Conservation (phyloP, 2,329 filamentous ascomycete species). For the Fulvia fulva region DNA sequence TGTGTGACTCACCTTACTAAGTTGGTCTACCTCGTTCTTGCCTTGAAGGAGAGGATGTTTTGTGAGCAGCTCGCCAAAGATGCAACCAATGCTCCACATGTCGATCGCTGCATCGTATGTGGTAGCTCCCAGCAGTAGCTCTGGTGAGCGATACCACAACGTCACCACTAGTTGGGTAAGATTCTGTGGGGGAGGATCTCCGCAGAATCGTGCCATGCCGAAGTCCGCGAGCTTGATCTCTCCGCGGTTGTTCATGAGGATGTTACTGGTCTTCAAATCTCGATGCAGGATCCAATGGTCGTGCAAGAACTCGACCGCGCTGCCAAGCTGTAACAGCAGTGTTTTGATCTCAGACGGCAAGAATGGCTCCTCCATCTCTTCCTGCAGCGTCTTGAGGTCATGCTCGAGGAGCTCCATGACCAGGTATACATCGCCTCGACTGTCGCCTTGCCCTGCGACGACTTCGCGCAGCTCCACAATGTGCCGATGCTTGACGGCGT, state of each 20-base stretch:
- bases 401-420: conserved; percentile 98
- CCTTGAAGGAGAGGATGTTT: conserved; percentile 81
- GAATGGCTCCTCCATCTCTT: conserved; percentile 93
- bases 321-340: conserved; percentile 74
- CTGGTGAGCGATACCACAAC: conserved; percentile 91
- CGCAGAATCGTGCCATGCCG: conserved; percentile 90
- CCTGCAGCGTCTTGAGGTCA: conserved; percentile 87
- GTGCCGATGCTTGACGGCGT: conserved; percentile 74
- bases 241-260: conserved; percentile 92
- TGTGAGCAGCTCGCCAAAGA: conserved; percentile 85
- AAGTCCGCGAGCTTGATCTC: conserved; percentile 96
- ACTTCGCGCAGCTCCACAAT: conserved; percentile 80
- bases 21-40: conserved; percentile 86
- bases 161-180: conserved; percentile 93
- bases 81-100: conserved; percentile 95
- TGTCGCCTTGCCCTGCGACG: conserved; percentile 45
- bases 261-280: conserved; percentile 88
- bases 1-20: conserved; percentile 56
- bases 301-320: conserved; percentile 81
- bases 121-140: conserved; percentile 76
- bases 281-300: conserved; percentile 82
- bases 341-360: conserved; percentile 90
- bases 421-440: conserved; percentile 66
- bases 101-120: conserved; percentile 76
- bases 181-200: conserved; percentile 66